Percentiles rank a stretch among this genome's conserved stretches.
These are phyloP conservation scores for Russula vinacea DNA, from an alignment of 768 basidiomycete genomes.

Conservation along the genomic window DNA sequence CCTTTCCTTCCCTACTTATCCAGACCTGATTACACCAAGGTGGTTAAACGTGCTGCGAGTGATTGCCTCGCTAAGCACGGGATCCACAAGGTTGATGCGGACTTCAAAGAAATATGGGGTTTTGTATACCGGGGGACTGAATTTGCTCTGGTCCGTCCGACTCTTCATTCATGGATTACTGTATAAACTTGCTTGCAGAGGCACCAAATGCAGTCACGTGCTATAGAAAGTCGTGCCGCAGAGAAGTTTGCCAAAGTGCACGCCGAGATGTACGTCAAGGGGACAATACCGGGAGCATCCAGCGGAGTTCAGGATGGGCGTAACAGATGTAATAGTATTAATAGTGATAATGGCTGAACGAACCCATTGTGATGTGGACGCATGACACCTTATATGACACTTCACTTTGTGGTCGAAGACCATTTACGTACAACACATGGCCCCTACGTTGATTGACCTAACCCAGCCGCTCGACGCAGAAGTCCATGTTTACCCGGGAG, in stretches of 20 bases:
- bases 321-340: slow-evolving; percentile 19
- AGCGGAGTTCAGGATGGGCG: slow-evolving; percentile 17
- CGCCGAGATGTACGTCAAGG: slow-evolving; percentile 29
- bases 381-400: too few relatives aligned
- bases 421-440: slow-evolving; percentile 1
- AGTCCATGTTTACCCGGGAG: slow-evolving; percentile 34
- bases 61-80: slow-evolving; percentile 30
- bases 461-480: slow-evolving; percentile 25
- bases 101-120: slow-evolving; percentile 32
- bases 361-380: neutral
- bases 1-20: neutral
- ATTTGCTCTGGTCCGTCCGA: slow-evolving; percentile 31
- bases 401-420: too few relatives aligned
- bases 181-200: slow-evolving; percentile 6
- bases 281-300: slow-evolving; percentile 12
- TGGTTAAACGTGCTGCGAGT: slow-evolving; percentile 42
- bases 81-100: slow-evolving; percentile 28
- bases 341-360: slow-evolving; percentile 9
- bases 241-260: slow-evolving; percentile 26
- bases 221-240: slow-evolving; percentile 25
- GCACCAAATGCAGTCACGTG: slow-evolving; percentile 28
- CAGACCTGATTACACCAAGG: slow-evolving; percentile 31
- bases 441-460: slow-evolving; percentile 27
- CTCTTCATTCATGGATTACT: neutral
- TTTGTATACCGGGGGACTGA: slow-evolving; percentile 31